Evolutionary conservation across 805 yeast species (phyloP).

Genomic region (Komagataella ulmi): DNA sequence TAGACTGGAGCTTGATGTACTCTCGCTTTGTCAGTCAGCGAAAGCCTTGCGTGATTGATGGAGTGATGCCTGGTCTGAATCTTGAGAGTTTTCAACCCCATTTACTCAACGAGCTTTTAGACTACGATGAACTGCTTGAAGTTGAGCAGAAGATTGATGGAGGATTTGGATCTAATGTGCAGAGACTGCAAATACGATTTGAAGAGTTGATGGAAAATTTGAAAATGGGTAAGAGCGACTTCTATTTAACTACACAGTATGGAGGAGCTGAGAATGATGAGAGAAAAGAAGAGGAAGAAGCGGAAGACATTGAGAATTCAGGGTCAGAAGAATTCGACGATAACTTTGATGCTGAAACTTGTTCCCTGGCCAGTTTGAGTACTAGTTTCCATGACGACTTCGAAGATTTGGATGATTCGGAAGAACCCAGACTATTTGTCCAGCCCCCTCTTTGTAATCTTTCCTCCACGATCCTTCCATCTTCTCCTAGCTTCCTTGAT

Average conservation of each 20-base stretch:
- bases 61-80: conserved; percentile 21
- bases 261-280: conserved; percentile 23
- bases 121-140: conserved; percentile 20
- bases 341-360: conserved; percentile 10
- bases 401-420: conserved; percentile 18
- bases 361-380: conserved; percentile 9
- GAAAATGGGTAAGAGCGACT: conserved; percentile 25
- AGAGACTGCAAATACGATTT: conserved; percentile 36
- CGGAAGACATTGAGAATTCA: conserved; percentile 6
- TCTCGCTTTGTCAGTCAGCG: conserved; percentile 24
- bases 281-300: conserved; percentile 20
- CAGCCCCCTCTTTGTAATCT: conserved; percentile 51
- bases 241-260: conserved; percentile 64
- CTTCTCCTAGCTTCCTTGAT: conserved; percentile 26
- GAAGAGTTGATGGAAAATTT: conserved; percentile 31
- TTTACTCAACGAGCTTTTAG: conserved; percentile 22
- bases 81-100: conserved; percentile 19
- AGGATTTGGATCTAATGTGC: conserved; percentile 59
- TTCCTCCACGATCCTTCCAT: conserved; percentile 19
- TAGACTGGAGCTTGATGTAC: conserved; percentile 17
- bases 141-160: conserved; percentile 45
- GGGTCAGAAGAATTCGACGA: conserved; percentile 10
- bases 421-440: conserved; percentile 25
- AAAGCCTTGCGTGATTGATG: conserved; percentile 37
- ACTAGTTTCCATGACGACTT: conserved; percentile 36